Evolutionary conservation across 768 basidiomycete genomes (phyloP), one percentile per base, ranked within the genome.

Genomic region (Pseudohyphozyma bogoriensis): DNA sequence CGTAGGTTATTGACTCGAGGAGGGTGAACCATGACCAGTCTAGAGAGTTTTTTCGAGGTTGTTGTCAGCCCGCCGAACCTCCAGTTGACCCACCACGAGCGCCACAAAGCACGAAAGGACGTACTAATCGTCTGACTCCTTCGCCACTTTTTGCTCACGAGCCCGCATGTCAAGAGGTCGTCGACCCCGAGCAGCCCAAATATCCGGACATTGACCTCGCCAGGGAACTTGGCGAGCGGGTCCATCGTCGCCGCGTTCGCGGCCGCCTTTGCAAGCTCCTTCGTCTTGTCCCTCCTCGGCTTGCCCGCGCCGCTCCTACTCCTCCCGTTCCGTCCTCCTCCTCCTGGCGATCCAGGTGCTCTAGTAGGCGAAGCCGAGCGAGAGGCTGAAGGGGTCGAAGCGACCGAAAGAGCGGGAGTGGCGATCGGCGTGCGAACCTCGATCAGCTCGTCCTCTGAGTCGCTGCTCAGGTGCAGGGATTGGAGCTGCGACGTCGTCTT

Each of bases 141-240:
- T 22, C 62, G 32, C 70, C 70, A 71, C 33, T 64, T 45, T 51
- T 67, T 69, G 53, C 60, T 63, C n/a, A 71, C 70, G 16, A 59
- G 39, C 13, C 64, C 63, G 44, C 64, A 63, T 11, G 32, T 12
- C 4, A 63, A 51, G 18, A 71, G 40, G 37, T 64, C 61, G 5
- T 56, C 40, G 10, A 63, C 62, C 29, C 45, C 49, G 6, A 71
- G 39, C 33, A 67, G 60, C 16, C 65, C 52, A 39, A 71, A 66
- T 24, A 71, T 63, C 51, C 66, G 39, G 5, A 62, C 62, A 39
- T 56, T 58, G 40, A 71, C 59, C 35, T 62, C 64, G 20, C 67
- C 66, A 0, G 69, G 68, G 55, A 71, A 68, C 45, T 68, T 56
- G 33, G 50, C 51, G 50, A 71, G 53, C 18, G 70, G 70, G 56